Base-by-base conservation (phyloP, 139 green algal genomes). In the Nannochloris sp. region DNA sequence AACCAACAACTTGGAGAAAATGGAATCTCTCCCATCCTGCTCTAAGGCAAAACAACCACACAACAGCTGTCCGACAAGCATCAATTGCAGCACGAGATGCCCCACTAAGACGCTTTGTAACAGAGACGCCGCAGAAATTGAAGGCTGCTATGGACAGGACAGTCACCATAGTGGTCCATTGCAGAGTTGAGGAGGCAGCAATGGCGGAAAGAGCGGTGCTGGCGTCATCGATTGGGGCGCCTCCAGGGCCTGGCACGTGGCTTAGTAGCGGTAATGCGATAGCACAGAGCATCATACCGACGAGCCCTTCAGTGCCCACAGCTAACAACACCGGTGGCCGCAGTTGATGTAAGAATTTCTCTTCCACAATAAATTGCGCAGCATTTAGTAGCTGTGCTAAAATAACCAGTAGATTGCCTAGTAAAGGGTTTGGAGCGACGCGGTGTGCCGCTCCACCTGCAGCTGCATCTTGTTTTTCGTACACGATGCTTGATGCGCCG, bases 11-110 rank as follows among this genome's bases (percentile, higher is more conserved):
- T 81, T 93, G 74, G 48, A 93, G 78, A 46, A 55, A 32, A 53
- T 90, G 83, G 81, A 92, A 91, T 5, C 13, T 39, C 80, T 96
- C 89, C 89, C 89, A 96, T 33, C 85, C 86, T n/a, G 83, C 32
- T 23, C 47, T 46, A 44, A 96, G 55, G 37, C 70, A 76, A 38
- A 85, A 83, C 23, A 89, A 57, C 89, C 87, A 95, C 31, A 96
- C 76, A 63, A 92, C 73, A 27, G 90, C 57, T 10, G 87, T 96
- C 54, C 89, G 77, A 70, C 72, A 87, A 29, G 87, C 88, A 64
- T 96, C 89, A 44, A 95, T 92, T 34, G 82, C 87, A 27, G 85
- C 85, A 3, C 89, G 75, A 12, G 83, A 73, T 2, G 83, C 85
- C 6, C 86, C 88, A 14, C 63, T 83, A 35, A 96, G 72, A 2